Percentiles rank a stretch among this genome's conserved stretches.
Conservation (phyloP, 345 rosid species). For the Carallia brachiata region DNA sequence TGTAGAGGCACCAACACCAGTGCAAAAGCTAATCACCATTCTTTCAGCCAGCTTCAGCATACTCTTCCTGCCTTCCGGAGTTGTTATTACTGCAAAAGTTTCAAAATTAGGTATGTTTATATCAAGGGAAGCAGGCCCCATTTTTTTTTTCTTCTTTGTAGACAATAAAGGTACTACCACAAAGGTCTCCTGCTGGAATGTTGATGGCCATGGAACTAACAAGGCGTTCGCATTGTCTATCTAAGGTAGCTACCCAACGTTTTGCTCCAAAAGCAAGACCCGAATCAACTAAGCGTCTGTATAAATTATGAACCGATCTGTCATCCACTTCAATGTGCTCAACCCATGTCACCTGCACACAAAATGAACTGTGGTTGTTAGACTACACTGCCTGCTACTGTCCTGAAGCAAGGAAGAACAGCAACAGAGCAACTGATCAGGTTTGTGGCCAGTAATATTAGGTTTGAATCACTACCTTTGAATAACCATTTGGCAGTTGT, state of each 20-base stretch:
- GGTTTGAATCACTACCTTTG: slow-evolving; percentile 51
- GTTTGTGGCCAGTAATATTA: background rate
- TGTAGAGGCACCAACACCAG: slow-evolving; percentile 87
- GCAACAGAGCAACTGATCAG: background rate
- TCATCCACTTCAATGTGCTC: slow-evolving; percentile 89
- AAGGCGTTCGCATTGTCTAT: slow-evolving; percentile 85
- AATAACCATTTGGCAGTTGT: slow-evolving; percentile 88
- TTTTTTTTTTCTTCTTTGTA: background rate
- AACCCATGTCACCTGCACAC: slow-evolving; percentile 72
- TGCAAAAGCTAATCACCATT: slow-evolving; percentile 91
- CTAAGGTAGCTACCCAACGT: slow-evolving; percentile 86
- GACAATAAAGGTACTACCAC: slow-evolving; percentile 34
- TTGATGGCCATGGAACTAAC: slow-evolving; percentile 84
- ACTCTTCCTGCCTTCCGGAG: slow-evolving; percentile 86
- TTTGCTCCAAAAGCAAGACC: slow-evolving; percentile 88
- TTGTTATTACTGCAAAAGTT: slow-evolving; percentile 59
- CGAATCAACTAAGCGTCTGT: slow-evolving; percentile 54
- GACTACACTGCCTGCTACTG: background rate
- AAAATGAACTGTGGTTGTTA: background rate
- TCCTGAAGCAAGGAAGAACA: no score
- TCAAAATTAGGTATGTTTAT: background rate
- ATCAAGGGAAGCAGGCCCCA: background rate
- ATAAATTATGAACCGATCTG: slow-evolving; percentile 60
- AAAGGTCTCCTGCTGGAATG: slow-evolving; percentile 73
- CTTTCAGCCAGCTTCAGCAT: slow-evolving; percentile 92